Conservation (phyloP, 2,329 filamentous ascomycete species). For the Uncinocarpus reesii region DNA sequence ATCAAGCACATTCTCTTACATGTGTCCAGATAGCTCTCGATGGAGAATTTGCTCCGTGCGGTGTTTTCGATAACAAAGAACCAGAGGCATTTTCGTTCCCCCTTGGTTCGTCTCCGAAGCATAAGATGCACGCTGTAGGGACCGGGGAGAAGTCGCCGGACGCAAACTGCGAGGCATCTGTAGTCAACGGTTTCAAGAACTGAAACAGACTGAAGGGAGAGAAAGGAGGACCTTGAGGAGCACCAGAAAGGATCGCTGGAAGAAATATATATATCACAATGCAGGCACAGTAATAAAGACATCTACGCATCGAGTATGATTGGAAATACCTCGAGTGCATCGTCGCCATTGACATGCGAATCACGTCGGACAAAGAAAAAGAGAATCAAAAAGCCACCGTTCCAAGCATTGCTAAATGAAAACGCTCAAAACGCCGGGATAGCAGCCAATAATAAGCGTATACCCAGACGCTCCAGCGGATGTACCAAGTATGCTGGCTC, state of each 20-base stretch:
- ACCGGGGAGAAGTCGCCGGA: background rate
- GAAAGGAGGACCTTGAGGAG: background rate
- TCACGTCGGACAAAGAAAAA: constrained; percentile 8
- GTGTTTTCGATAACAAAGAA: constrained; percentile 12
- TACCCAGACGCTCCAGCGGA: background rate
- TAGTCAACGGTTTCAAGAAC: background rate
- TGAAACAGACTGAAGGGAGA: background rate
- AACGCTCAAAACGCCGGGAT: constrained; percentile 2
- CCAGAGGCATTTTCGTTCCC: constrained; percentile 7
- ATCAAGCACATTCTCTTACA: background rate
- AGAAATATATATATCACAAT: constrained; percentile 2
- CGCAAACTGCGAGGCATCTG: background rate
- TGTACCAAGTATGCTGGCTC: background rate
- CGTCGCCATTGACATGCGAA: constrained; percentile 4
- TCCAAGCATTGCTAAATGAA: constrained; percentile 1
- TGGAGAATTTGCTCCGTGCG: constrained; percentile 6
- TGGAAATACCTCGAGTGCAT: background rate
- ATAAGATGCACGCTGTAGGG: constrained; percentile 1
- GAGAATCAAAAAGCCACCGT: background rate
- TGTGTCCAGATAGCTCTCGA: background rate
- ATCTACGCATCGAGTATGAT: background rate
- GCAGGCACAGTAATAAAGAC: constrained; percentile 7
- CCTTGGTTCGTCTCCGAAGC: constrained; percentile 5
- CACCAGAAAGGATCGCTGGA: background rate
- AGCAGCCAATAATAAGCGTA: too few relatives aligned